phyloP scores from a whole-genome alignment of 1,284 basidiomycete species.

The Ganoderma lucidum region DNA sequence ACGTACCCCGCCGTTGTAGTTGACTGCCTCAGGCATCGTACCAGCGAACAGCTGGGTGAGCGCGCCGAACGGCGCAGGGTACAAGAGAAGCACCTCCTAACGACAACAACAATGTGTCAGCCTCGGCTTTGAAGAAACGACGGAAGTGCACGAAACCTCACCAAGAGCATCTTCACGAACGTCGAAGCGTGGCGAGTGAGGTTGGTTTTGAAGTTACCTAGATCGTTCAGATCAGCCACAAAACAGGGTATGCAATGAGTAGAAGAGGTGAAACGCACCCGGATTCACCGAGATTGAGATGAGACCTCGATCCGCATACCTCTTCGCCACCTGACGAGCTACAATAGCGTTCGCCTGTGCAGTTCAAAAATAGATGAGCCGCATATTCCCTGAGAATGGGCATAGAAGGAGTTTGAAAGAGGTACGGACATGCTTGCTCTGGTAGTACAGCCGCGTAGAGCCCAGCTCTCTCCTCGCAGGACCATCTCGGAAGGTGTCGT shows the following conservation, averaged over 20 bases:
- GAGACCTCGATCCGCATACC: constrained; percentile 43
- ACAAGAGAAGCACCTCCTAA: constrained; percentile 20
- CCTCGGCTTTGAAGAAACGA: accelerated
- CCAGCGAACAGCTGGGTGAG: constrained; percentile 38
- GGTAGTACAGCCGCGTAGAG: constrained; percentile 46
- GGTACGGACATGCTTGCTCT: constrained; percentile 46
- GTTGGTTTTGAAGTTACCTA: constrained; percentile 31
- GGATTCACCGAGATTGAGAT: constrained; percentile 50
- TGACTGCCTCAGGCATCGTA: constrained; percentile 34
- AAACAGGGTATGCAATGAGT: neutral
- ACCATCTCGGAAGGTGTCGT: constrained; percentile 40
- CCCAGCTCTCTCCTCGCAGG: constrained; percentile 38
- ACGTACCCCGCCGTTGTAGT: constrained; percentile 36
- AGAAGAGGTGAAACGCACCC: constrained; percentile 34
- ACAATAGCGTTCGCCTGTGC: constrained; percentile 48
- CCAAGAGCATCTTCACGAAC: constrained; percentile 20
- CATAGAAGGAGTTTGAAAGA: neutral
- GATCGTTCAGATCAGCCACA: neutral
- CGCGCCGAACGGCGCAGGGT: constrained; percentile 33
- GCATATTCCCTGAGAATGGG: too few species aligned
- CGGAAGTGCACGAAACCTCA: constrained; percentile 16
- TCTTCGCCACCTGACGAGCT: constrained; percentile 43
- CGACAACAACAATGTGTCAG: neutral
- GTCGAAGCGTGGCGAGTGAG: constrained; percentile 23
- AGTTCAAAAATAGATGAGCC: neutral